Conservation (phyloP, 768 basidiomycete genomes). For the Chalciporus pseudorubinellus region DNA sequence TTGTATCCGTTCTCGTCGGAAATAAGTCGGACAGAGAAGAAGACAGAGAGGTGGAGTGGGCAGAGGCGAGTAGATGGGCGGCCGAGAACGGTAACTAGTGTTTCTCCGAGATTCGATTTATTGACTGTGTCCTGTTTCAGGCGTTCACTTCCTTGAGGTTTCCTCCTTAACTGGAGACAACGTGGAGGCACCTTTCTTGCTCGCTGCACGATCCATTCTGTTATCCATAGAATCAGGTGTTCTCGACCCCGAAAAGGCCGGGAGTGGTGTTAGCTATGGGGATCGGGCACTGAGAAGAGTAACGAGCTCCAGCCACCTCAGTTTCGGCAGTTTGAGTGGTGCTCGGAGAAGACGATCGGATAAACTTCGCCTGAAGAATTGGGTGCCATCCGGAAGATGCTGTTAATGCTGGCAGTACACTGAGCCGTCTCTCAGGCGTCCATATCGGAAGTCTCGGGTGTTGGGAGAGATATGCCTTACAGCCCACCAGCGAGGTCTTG, state of each 20-base stretch:
- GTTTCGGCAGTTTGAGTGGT: slow-evolving; percentile 80
- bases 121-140: slow-evolving; percentile 39
- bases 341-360: slow-evolving; percentile 56
- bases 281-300: slow-evolving; percentile 90
- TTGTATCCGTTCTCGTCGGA: slow-evolving; percentile 88
- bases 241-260: slow-evolving; percentile 91
- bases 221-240: slow-evolving; percentile 87
- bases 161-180: slow-evolving; percentile 93
- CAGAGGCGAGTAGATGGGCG: slow-evolving; percentile 94
- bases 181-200: slow-evolving; percentile 88
- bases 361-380: slow-evolving; percentile 57
- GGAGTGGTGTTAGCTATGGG: slow-evolving; percentile 95
- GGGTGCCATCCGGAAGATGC: slow-evolving; percentile 64
- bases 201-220: slow-evolving; percentile 84
- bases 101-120: slow-evolving; percentile 2
- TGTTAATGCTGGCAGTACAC: slow-evolving; percentile 42
- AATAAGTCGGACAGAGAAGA: slow-evolving; percentile 96
- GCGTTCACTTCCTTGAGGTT: slow-evolving; percentile 89
- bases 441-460: not conserved
- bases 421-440: not conserved
- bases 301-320: slow-evolving; percentile 85
- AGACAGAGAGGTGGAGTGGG: slow-evolving; percentile 92
- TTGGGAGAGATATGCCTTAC: slow-evolving; percentile 17
- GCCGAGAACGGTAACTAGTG: slow-evolving; percentile 78
- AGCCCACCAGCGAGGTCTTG: slow-evolving; percentile 6